A percentile compares a stretch with the other conserved stretches of the same genome.
phyloP scores from a whole-genome alignment of 441 rosid genomes.

The Brassica hybrid region DNA sequence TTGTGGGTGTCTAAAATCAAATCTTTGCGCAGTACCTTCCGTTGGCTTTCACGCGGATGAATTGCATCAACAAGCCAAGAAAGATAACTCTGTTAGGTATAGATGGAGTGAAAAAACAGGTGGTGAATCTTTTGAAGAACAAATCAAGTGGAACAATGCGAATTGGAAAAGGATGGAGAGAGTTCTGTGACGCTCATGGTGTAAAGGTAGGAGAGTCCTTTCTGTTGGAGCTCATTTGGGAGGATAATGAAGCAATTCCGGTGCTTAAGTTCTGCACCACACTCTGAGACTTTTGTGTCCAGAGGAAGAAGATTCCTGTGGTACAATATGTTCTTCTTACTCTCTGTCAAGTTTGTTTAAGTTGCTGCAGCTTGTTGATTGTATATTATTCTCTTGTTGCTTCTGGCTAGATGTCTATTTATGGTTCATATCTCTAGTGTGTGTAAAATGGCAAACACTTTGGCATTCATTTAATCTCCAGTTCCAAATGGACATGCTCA shows the following conservation, averaged over 20 bases:
- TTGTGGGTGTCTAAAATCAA: not conserved
- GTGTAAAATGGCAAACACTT: not conserved
- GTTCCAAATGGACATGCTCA: constrained; percentile 1
- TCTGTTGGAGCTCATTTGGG: constrained; percentile 35
- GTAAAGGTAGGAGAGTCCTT: constrained; percentile 22
- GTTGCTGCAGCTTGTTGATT: not conserved
- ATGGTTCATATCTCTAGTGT: not conserved
- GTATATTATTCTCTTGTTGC: constrained; percentile 8
- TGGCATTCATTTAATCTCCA: constrained; percentile 10
- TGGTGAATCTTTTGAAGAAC: constrained; percentile 16
- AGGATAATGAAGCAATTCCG: constrained; percentile 17
- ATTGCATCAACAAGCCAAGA: constrained; percentile 25
- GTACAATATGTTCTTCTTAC: not conserved
- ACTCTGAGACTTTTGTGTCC: constrained; percentile 21
- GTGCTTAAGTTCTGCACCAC: constrained; percentile 33
- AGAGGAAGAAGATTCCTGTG: not conserved
- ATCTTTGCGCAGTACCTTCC: constrained; percentile 26
- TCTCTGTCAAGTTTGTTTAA: no score
- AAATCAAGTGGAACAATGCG: not conserved
- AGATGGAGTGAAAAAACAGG: constrained; percentile 20
- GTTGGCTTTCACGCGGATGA: not conserved
- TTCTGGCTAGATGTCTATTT: constrained; percentile 5
- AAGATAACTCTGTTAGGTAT: constrained; percentile 28
- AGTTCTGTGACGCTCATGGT: constrained; percentile 29
- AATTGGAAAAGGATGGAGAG: constrained; percentile 39